phyloP scores from a whole-genome alignment of 208 protist species.

The Trypanosoma lewisi region DNA sequence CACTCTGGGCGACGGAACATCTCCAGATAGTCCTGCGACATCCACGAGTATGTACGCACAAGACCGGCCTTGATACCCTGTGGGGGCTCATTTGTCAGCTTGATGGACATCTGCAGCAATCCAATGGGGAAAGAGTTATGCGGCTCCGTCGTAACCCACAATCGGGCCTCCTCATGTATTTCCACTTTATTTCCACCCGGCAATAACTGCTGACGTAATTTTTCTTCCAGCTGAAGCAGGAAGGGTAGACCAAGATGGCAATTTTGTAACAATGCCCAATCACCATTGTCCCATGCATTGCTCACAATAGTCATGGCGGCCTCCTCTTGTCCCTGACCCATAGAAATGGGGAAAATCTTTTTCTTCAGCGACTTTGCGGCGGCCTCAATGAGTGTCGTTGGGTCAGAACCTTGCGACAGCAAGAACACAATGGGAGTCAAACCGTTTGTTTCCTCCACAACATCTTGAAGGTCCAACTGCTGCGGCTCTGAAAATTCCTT shows the following conservation, averaged over 20 bases:
- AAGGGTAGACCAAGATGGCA: constrained; percentile 95
- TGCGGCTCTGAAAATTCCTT: constrained; percentile 91
- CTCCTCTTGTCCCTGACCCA: constrained; percentile 98
- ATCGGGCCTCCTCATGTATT: constrained; percentile 91
- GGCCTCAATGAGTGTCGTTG: constrained; percentile 93
- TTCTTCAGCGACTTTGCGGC: constrained; percentile 95
- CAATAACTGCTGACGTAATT: constrained; percentile 78
- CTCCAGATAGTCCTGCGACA: constrained; percentile 96
- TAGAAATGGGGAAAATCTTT: constrained; percentile 95
- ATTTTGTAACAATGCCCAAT: constrained; percentile 97
- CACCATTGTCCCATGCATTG: constrained; percentile 82
- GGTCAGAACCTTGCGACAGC: constrained; percentile 96
- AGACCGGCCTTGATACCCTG: constrained; percentile 96
- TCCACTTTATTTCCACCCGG: constrained; percentile 77
- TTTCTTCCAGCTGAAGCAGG: constrained; percentile 90
- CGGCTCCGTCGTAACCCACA: constrained; percentile 97
- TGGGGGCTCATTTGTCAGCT: constrained; percentile 98
- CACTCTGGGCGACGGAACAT: constrained; percentile 95
- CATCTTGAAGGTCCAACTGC: constrained; percentile 87
- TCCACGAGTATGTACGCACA: constrained; percentile 94
- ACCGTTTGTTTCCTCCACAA: constrained; percentile 87
- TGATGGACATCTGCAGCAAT: constrained; percentile 97
- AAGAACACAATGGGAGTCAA: constrained; percentile 95
- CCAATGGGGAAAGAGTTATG: constrained; percentile 93
- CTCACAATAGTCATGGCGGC: constrained; percentile 90